Base-by-base conservation (phyloP, 352 stramenopile species). In the Globisporangium viniferum region DNA sequence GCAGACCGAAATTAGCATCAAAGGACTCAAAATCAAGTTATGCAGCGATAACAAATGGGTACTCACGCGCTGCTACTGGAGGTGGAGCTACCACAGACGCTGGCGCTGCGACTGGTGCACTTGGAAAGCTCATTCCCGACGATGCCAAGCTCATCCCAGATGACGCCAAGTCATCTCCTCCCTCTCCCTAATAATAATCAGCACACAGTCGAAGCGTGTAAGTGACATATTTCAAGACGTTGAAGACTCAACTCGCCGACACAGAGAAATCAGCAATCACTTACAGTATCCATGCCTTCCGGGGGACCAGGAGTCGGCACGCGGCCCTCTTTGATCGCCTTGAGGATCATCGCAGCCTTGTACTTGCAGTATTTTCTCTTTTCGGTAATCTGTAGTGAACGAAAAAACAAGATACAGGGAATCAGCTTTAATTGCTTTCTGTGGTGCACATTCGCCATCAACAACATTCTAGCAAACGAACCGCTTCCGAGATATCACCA, bases 301-400 rank as follows among this genome's bases (percentile, higher is more conserved):
- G 83, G 87, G 27, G 86, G 91, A 20, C 94, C 94, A 35, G 96
- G 91, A 2, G 78, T 89, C 1, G 91, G 90, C 14, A 79, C 71
- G 51, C 82, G 80, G 24, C 96, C 94, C 71, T 98, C 93, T 70
- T 98, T 98, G 56, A 98, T 92, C 12, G 93, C 93, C 71, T 98
- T 98, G 22, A 99, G 76, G 76, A 98, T 99, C 27, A 97, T 97
- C 0, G 94, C 95, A 5, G 94, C 93, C 67, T 98, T 98, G 86
- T 92, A 99, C 76, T 98, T 99, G 75, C 88, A 95, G 76, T 98
- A 99, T n/a, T 82, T 79, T 35, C 85, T 80, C 72, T 98, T 97
- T 73, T 97, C 89, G 36, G 89, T 68, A 69, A 98, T 80, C 75
- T 93, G 41, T 54, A 5, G 31, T 33, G 31, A 33, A 29, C 2